Conservation (phyloP, 1,284 basidiomycete genomes). For the Boletus semigastroideus region DNA sequence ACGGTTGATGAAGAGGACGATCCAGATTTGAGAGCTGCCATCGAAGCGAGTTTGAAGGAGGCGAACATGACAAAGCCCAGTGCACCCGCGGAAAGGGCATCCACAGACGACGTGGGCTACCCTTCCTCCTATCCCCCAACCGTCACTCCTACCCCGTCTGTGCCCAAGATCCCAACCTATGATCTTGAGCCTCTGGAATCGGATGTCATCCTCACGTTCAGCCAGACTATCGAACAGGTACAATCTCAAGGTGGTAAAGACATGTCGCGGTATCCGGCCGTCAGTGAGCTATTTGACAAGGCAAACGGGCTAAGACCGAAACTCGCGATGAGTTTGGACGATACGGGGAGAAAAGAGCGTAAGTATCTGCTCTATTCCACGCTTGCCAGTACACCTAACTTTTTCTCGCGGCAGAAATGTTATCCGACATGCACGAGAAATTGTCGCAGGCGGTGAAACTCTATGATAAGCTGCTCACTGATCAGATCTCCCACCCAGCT, state of each 20-base stretch:
- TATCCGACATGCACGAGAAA: conserved; percentile 93
- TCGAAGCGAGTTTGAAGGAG: conserved; percentile 92
- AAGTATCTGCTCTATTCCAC: conserved; percentile 34
- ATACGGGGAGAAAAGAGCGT: conserved; percentile 86
- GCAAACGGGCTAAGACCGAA: conserved; percentile 82
- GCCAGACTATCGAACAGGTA: conserved; percentile 85
- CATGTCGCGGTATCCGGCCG: conserved; percentile 77
- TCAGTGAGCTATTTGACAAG: conserved; percentile 82
- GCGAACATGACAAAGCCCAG: conserved; percentile 77
- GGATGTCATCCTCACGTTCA: conserved; percentile 86
- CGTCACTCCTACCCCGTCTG: conserved; percentile 37
- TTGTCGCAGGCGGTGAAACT: conserved; percentile 88
- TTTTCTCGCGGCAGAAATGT: conserved; percentile 56
- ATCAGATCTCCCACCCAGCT: conserved; percentile 72
- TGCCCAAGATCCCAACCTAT: conserved; percentile 63
- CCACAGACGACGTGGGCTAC: conserved; percentile 45
- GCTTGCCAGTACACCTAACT: neutral
- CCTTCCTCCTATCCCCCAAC: conserved; percentile 48
- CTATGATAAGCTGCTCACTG: conserved; percentile 85
- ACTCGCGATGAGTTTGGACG: conserved; percentile 81
- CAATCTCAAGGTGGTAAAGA: conserved; percentile 77
- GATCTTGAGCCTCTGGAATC: conserved; percentile 79
- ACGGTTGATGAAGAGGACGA: conserved; percentile 80
- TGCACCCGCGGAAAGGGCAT: conserved; percentile 65
- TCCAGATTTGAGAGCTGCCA: conserved; percentile 90